Percentiles rank a stretch among this genome's conserved stretches.
These are phyloP conservation scores for Serendipita sp. DNA, from an alignment of 768 basidiomycete species.

Conservation along the genomic window DNA sequence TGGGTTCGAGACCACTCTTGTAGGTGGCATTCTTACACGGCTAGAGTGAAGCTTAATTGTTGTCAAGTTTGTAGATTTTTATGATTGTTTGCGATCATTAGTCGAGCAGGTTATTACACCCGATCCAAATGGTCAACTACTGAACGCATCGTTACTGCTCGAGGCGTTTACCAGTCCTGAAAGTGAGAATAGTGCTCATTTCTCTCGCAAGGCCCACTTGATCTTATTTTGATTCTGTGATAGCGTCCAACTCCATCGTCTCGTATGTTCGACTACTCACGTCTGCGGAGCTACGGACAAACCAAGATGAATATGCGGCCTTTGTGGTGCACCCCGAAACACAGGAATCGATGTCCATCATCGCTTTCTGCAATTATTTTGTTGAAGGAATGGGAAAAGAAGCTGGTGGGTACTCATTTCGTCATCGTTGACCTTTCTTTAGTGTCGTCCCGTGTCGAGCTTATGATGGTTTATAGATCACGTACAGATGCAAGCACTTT, in stretches of 20 bases:
- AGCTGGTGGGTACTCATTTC: conserved; percentile 33
- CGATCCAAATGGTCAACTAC: conserved; percentile 17
- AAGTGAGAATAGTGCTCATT: conserved; percentile 22
- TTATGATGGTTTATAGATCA: conserved; percentile 37
- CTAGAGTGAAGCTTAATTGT: background rate
- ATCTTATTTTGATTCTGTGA: background rate
- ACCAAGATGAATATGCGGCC: conserved; percentile 41
- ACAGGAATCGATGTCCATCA: conserved; percentile 35
- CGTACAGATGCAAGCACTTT: conserved; percentile 64
- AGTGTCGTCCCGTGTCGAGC: background rate
- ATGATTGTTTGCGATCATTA: conserved; percentile 41
- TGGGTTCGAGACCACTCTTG: conserved; percentile 48
- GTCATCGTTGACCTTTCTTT: background rate
- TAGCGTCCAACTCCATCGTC: conserved; percentile 58
- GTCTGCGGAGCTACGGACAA: conserved; percentile 60
- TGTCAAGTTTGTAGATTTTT: conserved; percentile 37
- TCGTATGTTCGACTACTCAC: conserved; percentile 70
- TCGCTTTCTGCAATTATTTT: conserved; percentile 56
- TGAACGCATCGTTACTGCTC: conserved; percentile 28
- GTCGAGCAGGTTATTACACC: conserved; percentile 29
- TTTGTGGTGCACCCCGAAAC: conserved; percentile 70
- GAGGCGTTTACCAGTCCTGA: conserved; percentile 37
- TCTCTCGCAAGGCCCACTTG: background rate
- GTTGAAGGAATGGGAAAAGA: conserved; percentile 68
- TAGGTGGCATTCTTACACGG: conserved; percentile 29